Evolutionary conservation across 2,329 filamentous ascomycete species (phyloP).

Genomic region (Neonectria coccinea): DNA sequence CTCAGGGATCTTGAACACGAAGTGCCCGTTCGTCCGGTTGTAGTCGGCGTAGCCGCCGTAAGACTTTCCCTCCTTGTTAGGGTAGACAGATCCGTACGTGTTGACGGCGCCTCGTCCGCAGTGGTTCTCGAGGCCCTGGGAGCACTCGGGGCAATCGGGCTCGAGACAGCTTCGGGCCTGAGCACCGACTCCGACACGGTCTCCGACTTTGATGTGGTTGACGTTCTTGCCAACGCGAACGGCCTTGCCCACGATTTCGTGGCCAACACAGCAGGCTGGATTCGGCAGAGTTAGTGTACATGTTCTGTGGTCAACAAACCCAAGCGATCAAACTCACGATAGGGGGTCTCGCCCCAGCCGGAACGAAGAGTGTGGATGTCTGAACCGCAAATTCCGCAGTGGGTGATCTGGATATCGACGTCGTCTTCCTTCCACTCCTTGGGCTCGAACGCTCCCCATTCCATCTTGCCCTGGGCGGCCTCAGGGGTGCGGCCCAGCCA

Average conservation of each 20-base stretch:
- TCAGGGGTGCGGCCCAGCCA: constrained; percentile 60
- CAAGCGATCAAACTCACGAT: constrained; percentile 13
- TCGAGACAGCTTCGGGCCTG: constrained; percentile 72
- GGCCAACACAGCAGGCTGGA: constrained; percentile 66
- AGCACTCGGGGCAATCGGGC: constrained; percentile 58
- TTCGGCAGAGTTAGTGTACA: constrained; percentile 15
- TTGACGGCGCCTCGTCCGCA: constrained; percentile 67
- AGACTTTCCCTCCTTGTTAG: constrained; percentile 69
- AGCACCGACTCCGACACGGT: constrained; percentile 76
- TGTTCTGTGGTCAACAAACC: background rate
- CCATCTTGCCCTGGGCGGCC: constrained; percentile 64
- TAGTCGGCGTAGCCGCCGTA: constrained; percentile 67
- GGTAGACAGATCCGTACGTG: constrained; percentile 69
- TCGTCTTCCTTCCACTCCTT: constrained; percentile 75
- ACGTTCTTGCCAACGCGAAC: constrained; percentile 64
- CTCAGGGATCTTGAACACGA: constrained; percentile 77
- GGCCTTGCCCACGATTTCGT: constrained; percentile 72
- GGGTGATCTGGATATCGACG: constrained; percentile 73
- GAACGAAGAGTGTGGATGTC: constrained; percentile 70
- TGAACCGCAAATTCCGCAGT: constrained; percentile 74
- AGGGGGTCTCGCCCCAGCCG: constrained; percentile 57
- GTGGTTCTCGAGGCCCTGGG: constrained; percentile 75
- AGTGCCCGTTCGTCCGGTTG: constrained; percentile 36
- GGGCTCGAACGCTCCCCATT: constrained; percentile 67
- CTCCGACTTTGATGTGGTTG: constrained; percentile 66